These are phyloP conservation scores for Citrullus colocynthis DNA, from an alignment of 306 rosid species.

Conservation along the genomic window DNA sequence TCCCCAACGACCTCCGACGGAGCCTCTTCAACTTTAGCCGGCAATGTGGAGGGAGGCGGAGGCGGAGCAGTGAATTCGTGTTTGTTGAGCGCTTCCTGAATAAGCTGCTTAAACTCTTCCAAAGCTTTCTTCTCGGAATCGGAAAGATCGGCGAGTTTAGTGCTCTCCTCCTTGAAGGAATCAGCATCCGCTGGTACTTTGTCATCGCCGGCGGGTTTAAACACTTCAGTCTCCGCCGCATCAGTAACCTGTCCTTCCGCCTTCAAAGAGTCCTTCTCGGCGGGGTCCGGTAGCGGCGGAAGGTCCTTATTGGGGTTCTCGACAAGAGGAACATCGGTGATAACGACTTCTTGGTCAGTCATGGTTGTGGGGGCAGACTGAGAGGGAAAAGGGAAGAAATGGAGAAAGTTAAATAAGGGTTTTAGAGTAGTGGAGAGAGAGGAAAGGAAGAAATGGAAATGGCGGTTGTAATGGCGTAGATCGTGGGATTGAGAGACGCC, in stretches of 20 bases:
- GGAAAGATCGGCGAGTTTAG: constrained; percentile 34
- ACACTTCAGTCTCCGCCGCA: constrained; percentile 8
- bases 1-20: not conserved
- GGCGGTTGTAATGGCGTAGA: not conserved
- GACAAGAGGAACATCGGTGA: not conserved
- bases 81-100: constrained; percentile 41
- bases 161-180: constrained; percentile 57
- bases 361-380: not conserved
- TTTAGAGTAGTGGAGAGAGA: not conserved
- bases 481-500: not conserved
- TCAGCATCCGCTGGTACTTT: constrained; percentile 16
- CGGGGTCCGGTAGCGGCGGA: not conserved
- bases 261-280: not conserved
- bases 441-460: not conserved
- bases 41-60: not conserved
- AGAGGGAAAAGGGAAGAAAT: not conserved
- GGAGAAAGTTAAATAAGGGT: not conserved
- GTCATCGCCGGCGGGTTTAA: constrained; percentile 17
- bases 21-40: not conserved
- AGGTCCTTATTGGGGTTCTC: not conserved
- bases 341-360: not conserved
- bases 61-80: constrained; percentile 26
- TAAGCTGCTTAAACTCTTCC: constrained; percentile 35
- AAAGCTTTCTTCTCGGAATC: constrained; percentile 45
- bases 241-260: constrained; percentile 7